Evolutionary conservation across 768 basidiomycete species (phyloP).

Genomic region (Xerocomus spinulosus): DNA sequence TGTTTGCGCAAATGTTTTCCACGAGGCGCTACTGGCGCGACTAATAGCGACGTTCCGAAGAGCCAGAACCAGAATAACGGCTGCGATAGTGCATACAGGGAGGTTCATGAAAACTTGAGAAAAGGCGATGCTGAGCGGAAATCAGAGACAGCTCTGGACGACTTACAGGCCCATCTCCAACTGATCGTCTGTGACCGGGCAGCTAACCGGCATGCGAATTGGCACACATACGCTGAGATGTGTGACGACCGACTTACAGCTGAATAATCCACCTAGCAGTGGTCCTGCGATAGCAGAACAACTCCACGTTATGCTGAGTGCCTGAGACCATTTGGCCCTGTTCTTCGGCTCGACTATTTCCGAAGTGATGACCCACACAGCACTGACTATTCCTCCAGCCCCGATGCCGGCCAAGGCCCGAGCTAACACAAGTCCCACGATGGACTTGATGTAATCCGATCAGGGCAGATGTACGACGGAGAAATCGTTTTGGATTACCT

Average conservation of each 20-base stretch:
- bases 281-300: slow-evolving; percentile 83
- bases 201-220: slow-evolving; percentile 25
- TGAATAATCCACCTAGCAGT: slow-evolving; percentile 77
- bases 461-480: slow-evolving; percentile 15
- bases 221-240: slow-evolving; percentile 12
- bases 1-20: slow-evolving; percentile 46
- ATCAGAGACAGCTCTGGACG: slow-evolving; percentile 5
- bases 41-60: slow-evolving; percentile 53
- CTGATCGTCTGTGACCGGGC: slow-evolving; percentile 34
- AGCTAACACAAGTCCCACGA: slow-evolving; percentile 62
- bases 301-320: slow-evolving; percentile 80
- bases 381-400: slow-evolving; percentile 82
- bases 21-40: slow-evolving; percentile 46
- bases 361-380: slow-evolving; percentile 83
- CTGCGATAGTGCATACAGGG: slow-evolving; percentile 63
- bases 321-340: slow-evolving; percentile 82
- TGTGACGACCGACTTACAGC: slow-evolving; percentile 44
- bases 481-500: slow-evolving; percentile 39
- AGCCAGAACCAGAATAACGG: slow-evolving; percentile 53
- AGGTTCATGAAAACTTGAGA: slow-evolving; percentile 75
- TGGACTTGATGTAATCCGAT: slow-evolving; percentile 27
- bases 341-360: slow-evolving; percentile 71
- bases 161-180: slow-evolving; percentile 88
- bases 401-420: slow-evolving; percentile 70
- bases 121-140: slow-evolving; percentile 13